These are phyloP conservation scores for Aspergillus sclerotialis DNA, from an alignment of 2,329 filamentous ascomycete genomes.

Conservation along the genomic window DNA sequence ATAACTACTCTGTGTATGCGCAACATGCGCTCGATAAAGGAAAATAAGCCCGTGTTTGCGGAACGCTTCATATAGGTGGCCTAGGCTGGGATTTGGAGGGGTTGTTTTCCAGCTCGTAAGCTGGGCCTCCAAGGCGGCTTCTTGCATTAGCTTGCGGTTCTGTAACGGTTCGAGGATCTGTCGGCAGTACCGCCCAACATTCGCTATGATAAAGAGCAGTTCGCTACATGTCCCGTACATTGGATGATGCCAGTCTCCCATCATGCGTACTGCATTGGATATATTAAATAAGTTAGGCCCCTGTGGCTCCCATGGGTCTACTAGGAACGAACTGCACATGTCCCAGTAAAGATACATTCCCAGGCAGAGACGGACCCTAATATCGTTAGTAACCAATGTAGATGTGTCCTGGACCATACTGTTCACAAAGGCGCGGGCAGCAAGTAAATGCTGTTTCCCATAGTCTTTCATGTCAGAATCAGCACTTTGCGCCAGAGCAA, in stretches of 20 bases:
- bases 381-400: constrained; percentile 3
- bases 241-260: constrained; percentile 9
- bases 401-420: constrained; percentile 8
- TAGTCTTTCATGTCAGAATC: constrained; percentile 7
- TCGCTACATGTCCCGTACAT: constrained; percentile 8
- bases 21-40: constrained; percentile 8
- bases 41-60: constrained; percentile 8
- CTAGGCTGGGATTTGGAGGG: constrained; percentile 5
- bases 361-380: constrained; percentile 6
- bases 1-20: constrained; percentile 3
- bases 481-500: constrained; percentile 5
- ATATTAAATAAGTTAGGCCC: constrained; percentile 4
- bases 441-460: constrained; percentile 9
- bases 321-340: constrained; percentile 8
- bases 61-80: constrained; percentile 9
- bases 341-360: constrained; percentile 11
- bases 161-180: constrained; percentile 4
- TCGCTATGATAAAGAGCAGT: constrained; percentile 7
- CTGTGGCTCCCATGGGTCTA: constrained; percentile 4
- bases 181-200: constrained; percentile 10
- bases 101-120: constrained; percentile 5
- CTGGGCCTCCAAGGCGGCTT: constrained; percentile 7
- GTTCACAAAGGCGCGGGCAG: constrained; percentile 6
- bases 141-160: constrained; percentile 4
- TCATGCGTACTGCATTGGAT: constrained; percentile 5